These are phyloP conservation scores for Fraxinus dipetala DNA, from an alignment of 305 asterid genomes.

Conservation along the genomic window DNA sequence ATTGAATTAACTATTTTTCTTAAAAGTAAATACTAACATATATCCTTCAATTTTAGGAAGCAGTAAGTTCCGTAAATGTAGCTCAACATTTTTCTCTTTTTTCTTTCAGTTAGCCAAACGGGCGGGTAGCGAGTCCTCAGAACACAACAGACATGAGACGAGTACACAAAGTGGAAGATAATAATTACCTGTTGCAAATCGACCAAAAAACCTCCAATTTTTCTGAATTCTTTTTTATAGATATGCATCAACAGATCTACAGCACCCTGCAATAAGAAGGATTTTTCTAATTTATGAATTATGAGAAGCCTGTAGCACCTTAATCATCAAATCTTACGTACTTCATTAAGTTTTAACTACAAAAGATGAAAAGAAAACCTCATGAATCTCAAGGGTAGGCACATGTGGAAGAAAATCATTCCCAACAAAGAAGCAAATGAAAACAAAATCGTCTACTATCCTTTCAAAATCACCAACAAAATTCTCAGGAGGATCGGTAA, in stretches of 20 bases:
- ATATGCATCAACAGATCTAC: conserved; percentile 49
- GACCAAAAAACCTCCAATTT: conserved; percentile 57
- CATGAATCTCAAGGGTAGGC: conserved; percentile 52
- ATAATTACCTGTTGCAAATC: conserved; percentile 41
- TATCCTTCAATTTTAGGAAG: background rate
- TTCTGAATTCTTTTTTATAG: conserved; percentile 45
- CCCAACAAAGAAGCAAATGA: conserved; percentile 59
- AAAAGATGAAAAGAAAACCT: conserved; percentile 32
- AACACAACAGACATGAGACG: too few species aligned
- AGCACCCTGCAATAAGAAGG: conserved; percentile 34
- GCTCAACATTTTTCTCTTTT: background rate
- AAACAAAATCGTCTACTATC: conserved; percentile 51
- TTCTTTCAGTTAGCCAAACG: background rate
- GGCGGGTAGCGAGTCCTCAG: background rate
- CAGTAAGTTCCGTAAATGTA: background rate
- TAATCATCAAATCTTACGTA: background rate
- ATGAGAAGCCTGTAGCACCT: background rate
- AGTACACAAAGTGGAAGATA: background rate
- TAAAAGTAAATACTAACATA: background rate
- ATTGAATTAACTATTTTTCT: background rate
- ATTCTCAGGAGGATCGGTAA: conserved; percentile 28
- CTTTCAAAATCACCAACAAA: conserved; percentile 41
- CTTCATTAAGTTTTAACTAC: background rate
- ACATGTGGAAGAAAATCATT: conserved; percentile 65
- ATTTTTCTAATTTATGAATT: background rate